Evolutionary conservation across 75 land plant species (phyloP).

Genomic region (Larix kaempferi): DNA sequence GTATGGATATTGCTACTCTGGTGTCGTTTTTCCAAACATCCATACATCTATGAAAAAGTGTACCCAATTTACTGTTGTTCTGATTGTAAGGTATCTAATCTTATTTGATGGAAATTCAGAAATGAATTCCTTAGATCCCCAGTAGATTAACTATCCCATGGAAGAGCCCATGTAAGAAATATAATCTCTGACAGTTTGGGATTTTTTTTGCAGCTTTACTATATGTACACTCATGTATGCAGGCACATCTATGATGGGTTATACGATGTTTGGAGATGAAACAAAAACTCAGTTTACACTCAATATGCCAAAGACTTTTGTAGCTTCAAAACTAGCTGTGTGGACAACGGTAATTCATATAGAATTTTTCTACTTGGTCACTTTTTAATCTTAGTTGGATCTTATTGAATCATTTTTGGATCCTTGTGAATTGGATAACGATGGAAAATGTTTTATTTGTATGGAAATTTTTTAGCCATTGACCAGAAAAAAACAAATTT

Average conservation of each 20-base stretch:
- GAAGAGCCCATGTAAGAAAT: neutral
- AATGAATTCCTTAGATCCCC: neutral
- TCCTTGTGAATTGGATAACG: no score
- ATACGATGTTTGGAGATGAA: slow-evolving; percentile 72
- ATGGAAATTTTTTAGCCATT: no score
- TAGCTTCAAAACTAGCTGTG: slow-evolving; percentile 82
- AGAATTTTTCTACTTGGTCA: no score
- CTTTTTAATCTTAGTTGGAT: no score
- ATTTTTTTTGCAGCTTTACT: slow-evolving; percentile 42
- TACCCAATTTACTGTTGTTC: slow-evolving; percentile 57
- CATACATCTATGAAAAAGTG: slow-evolving; percentile 71
- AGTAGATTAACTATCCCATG: no score
- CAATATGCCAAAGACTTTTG: slow-evolving; percentile 60
- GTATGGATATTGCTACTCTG: slow-evolving; percentile 86
- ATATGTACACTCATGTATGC: slow-evolving; percentile 63
- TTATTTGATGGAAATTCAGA: neutral
- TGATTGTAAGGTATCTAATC: slow-evolving; percentile 58
- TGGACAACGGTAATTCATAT: no score
- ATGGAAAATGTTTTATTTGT: no score
- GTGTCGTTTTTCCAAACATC: slow-evolving; percentile 92
- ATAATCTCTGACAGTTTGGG: neutral
- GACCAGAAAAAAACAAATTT: no score
- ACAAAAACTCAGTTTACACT: slow-evolving; percentile 79
- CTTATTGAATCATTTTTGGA: no score
- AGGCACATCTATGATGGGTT: slow-evolving; percentile 69